Percentiles rank a stretch among this genome's conserved stretches.
Evolutionary conservation across 768 basidiomycete genomes (phyloP).

Genomic region (Phanerochaete carnosa): DNA sequence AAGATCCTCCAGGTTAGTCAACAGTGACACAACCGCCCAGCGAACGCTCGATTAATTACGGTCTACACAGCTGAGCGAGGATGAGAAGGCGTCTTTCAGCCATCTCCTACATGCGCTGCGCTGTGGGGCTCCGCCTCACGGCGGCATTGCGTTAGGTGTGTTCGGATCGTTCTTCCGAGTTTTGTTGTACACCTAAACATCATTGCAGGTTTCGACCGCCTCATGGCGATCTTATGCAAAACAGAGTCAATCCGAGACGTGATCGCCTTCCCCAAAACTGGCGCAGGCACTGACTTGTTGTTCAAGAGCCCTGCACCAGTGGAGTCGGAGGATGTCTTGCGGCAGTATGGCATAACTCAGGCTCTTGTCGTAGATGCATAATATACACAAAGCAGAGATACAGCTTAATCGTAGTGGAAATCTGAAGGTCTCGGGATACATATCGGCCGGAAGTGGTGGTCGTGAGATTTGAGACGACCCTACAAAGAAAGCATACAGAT

Average conservation of each 20-base stretch:
- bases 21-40: not conserved
- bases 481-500: not conserved
- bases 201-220: constrained; percentile 79
- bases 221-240: constrained; percentile 88
- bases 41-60: not conserved
- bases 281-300: constrained; percentile 77
- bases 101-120: constrained; percentile 84
- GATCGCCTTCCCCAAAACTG: constrained; percentile 94
- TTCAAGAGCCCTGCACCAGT: constrained; percentile 83
- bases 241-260: constrained; percentile 90
- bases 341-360: constrained; percentile 56
- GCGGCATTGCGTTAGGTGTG: constrained; percentile 87
- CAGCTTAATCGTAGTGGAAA: constrained; percentile 3
- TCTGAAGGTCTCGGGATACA: not conserved
- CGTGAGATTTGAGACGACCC: not conserved
- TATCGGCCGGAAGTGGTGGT: not conserved
- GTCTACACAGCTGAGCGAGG: constrained; percentile 56
- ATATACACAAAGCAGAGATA: not conserved
- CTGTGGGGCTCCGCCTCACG: constrained; percentile 94
- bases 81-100: constrained; percentile 72
- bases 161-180: constrained; percentile 6
- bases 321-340: constrained; percentile 40
- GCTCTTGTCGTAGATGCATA: constrained; percentile 23
- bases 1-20: constrained; percentile 70
- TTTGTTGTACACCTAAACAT: not conserved